Conservation (phyloP, 2,329 filamentous ascomycete genomes). For the Rhexocercosporidium sp. region DNA sequence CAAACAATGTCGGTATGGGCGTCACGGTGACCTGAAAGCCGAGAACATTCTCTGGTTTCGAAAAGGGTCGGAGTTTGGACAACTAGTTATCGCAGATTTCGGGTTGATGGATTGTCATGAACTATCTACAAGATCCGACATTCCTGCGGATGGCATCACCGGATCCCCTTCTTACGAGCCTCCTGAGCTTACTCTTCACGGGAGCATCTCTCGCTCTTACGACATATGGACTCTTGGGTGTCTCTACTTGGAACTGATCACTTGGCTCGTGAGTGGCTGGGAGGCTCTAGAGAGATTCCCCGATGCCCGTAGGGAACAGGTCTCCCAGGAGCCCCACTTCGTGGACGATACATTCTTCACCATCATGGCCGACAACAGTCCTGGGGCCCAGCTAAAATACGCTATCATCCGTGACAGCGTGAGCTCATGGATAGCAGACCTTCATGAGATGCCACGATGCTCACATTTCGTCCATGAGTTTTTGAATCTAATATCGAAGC, state of each 20-base stretch:
- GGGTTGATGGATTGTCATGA: slow-evolving; percentile 42
- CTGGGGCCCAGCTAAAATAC: background rate
- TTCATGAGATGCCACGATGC: slow-evolving; percentile 21
- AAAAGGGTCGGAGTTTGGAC: slow-evolving; percentile 37
- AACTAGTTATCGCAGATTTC: slow-evolving; percentile 33
- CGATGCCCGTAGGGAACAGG: background rate
- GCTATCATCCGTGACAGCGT: slow-evolving; percentile 16
- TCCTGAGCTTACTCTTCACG: slow-evolving; percentile 44
- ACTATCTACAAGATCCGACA: slow-evolving; percentile 39
- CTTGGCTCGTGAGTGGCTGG: slow-evolving; percentile 42
- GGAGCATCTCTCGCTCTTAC: slow-evolving; percentile 43
- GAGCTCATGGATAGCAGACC: slow-evolving; percentile 14
- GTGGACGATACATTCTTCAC: slow-evolving; percentile 20
- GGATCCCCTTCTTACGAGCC: slow-evolving; percentile 45
- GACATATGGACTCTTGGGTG: slow-evolving; percentile 48
- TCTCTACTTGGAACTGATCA: slow-evolving; percentile 45
- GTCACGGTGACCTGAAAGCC: slow-evolving; percentile 36
- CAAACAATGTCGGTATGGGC: slow-evolving; percentile 38
- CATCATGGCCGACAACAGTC: background rate
- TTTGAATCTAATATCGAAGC: slow-evolving; percentile 18
- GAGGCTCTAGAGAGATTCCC: slow-evolving; percentile 24
- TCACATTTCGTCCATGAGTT: slow-evolving; percentile 24
- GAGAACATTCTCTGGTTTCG: slow-evolving; percentile 33
- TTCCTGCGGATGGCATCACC: slow-evolving; percentile 27
- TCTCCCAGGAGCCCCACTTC: background rate